Evolutionary conservation across 306 rosid species (phyloP).

Genomic region (Citrullus mucosospermus): DNA sequence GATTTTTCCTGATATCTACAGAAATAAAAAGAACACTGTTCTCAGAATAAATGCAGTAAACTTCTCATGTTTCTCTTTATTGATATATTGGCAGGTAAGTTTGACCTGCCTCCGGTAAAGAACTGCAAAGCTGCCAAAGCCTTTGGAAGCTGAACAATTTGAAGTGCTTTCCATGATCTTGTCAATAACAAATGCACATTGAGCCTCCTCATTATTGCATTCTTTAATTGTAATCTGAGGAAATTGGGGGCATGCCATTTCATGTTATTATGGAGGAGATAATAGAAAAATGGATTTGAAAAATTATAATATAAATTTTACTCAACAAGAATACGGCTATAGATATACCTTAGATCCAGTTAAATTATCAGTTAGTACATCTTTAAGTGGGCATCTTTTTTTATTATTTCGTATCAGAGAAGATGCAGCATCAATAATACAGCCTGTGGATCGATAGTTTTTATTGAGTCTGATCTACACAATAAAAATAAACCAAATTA

Average conservation of each 20-base stretch:
- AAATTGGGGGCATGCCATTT: constrained; percentile 11
- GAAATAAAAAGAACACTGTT: constrained; percentile 5
- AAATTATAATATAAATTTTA: constrained; percentile 8
- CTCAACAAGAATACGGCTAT: not conserved
- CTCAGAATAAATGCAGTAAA: not conserved
- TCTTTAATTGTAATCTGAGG: constrained; percentile 61
- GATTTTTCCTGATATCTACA: constrained; percentile 74
- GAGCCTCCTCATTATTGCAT: constrained; percentile 81
- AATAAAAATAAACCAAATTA: constrained; percentile 14
- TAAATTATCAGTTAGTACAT: constrained; percentile 71
- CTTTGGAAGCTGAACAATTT: constrained; percentile 30
- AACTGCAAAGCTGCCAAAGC: constrained; percentile 63
- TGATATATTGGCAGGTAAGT: constrained; percentile 21
- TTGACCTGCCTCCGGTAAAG: constrained; percentile 95
- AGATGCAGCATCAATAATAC: constrained; percentile 88
- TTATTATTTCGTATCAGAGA: constrained; percentile 63
- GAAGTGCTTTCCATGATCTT: constrained; percentile 59
- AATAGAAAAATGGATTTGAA: constrained; percentile 10
- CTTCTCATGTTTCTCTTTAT: not conserved
- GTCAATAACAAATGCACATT: constrained; percentile 82
- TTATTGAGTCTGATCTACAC: constrained; percentile 73
- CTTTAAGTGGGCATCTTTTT: constrained; percentile 53
- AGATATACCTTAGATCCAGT: constrained; percentile 70
- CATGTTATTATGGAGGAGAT: not conserved
- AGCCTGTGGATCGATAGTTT: constrained; percentile 89